phyloP scores from a whole-genome alignment of 495 filamentous ascomycete species.

The Bacidia rubella region DNA sequence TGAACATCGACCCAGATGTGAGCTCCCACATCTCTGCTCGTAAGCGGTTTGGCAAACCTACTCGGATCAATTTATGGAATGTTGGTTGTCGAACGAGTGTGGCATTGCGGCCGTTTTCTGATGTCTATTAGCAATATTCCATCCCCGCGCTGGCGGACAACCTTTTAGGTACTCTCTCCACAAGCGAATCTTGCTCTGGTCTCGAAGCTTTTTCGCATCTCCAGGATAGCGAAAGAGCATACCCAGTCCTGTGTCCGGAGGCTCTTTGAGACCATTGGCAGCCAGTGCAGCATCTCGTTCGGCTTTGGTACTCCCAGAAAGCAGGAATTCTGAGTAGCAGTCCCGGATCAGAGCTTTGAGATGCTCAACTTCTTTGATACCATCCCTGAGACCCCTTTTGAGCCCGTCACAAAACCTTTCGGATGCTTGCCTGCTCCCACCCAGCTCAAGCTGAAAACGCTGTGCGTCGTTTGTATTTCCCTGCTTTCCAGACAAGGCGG shows the following conservation, averaged over 20 bases:
- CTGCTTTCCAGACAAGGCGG: slow-evolving; percentile 32
- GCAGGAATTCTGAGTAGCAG: slow-evolving; percentile 88
- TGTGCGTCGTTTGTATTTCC: slow-evolving; percentile 49
- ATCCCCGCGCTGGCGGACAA: slow-evolving; percentile 16
- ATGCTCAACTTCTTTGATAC: slow-evolving; percentile 72
- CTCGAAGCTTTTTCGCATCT: slow-evolving; percentile 86
- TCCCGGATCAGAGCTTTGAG: slow-evolving; percentile 62
- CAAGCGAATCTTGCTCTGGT: slow-evolving; percentile 91
- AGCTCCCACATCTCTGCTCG: slow-evolving; percentile 95
- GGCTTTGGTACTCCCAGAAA: slow-evolving; percentile 37
- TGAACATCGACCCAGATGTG: slow-evolving; percentile 76
- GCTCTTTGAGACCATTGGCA: slow-evolving; percentile 40
- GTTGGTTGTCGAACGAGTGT: slow-evolving; percentile 90
- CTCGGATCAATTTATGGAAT: slow-evolving; percentile 92
- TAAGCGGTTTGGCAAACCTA: slow-evolving; percentile 85
- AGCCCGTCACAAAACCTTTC: slow-evolving; percentile 93
- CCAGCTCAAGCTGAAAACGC: slow-evolving; percentile 78
- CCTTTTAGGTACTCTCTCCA: slow-evolving; percentile 90
- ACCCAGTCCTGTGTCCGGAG: slow-evolving; percentile 84
- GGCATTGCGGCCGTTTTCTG: slow-evolving; percentile 86
- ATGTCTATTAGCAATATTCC: neutral
- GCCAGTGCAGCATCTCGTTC: slow-evolving; percentile 21
- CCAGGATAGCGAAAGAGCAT: slow-evolving; percentile 92
- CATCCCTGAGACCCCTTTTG: slow-evolving; percentile 74
- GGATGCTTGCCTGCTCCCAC: slow-evolving; percentile 73